phyloP scores from a whole-genome alignment of 495 filamentous ascomycete genomes.

The Penicillium ochrochloron region DNA sequence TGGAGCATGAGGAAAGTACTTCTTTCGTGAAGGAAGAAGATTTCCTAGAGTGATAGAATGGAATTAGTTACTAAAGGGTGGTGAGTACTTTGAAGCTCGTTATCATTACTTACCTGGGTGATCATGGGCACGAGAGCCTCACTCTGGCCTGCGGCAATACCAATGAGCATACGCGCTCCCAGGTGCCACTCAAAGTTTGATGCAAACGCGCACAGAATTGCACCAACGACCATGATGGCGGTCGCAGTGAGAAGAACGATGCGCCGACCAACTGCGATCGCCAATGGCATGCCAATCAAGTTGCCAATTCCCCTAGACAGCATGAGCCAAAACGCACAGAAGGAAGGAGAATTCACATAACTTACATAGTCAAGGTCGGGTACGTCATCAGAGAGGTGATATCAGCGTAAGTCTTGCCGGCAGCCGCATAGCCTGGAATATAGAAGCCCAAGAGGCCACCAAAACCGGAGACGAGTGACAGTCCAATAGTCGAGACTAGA shows the following conservation, averaged over 20 bases:
- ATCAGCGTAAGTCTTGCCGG: neutral
- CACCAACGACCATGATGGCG: slow-evolving; percentile 5
- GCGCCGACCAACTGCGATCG: neutral
- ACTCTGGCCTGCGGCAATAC: slow-evolving; percentile 7
- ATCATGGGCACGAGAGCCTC: slow-evolving; percentile 30
- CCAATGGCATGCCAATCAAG: slow-evolving; percentile 8
- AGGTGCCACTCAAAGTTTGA: slow-evolving; percentile 22
- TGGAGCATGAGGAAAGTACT: slow-evolving; percentile 40
- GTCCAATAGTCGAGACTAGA: slow-evolving; percentile 33
- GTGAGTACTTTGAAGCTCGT: neutral
- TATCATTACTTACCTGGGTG: slow-evolving; percentile 28
- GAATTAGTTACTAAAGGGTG: neutral
- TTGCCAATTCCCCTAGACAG: neutral
- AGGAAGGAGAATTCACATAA: neutral
- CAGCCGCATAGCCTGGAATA: slow-evolving; percentile 17
- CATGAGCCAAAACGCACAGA: neutral
- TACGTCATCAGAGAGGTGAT: slow-evolving; percentile 7
- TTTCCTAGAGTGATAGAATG: slow-evolving; percentile 26
- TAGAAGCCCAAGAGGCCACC: slow-evolving; percentile 35
- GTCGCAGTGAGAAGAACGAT: neutral
- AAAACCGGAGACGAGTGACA: slow-evolving; percentile 36
- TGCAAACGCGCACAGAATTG: slow-evolving; percentile 14
- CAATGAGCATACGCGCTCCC: slow-evolving; percentile 29
- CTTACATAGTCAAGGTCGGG: slow-evolving; percentile 8
- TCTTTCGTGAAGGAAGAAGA: slow-evolving; percentile 44